Evolutionary conservation across 345 rosid genomes (phyloP).

Genomic region (Cardamine resedifolia): DNA sequence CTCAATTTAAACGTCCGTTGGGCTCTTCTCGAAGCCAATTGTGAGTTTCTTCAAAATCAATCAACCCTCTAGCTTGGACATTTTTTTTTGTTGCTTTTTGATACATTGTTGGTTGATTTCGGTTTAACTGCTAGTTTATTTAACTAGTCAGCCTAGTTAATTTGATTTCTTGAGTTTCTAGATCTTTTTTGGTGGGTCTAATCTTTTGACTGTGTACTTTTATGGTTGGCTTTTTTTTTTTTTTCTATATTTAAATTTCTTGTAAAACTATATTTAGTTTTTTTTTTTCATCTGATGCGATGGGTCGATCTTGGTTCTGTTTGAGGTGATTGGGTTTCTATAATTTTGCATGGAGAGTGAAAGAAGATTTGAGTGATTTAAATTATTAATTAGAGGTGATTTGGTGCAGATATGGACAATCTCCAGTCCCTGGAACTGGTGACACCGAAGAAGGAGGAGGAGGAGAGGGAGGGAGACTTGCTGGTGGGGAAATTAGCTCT

Average conservation of each 20-base stretch:
- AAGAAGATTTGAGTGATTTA: not conserved
- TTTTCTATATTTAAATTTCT: too few relatives aligned
- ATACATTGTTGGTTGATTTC: not conserved
- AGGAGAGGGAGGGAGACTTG: slow-evolving; percentile 33
- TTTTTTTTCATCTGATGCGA: not conserved
- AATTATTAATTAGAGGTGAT: slow-evolving; percentile 14
- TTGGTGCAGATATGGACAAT: slow-evolving; percentile 41
- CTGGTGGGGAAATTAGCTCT: slow-evolving; percentile 34
- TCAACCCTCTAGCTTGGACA: not conserved
- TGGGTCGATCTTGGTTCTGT: not conserved
- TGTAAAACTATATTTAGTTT: not conserved
- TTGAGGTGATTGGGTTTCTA: not conserved
- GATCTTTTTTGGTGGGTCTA: not conserved
- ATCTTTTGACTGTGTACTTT: not conserved
- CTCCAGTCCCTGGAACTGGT: slow-evolving; percentile 44
- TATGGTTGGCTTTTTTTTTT: not conserved
- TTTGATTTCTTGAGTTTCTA: not conserved
- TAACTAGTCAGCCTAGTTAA: not conserved
- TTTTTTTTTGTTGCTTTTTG: not conserved
- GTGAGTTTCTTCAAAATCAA: slow-evolving; percentile 46
- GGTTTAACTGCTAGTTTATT: not conserved
- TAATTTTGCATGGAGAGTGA: slow-evolving; percentile 22
- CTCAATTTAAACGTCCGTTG: slow-evolving; percentile 74
- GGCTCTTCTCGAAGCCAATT: slow-evolving; percentile 64
- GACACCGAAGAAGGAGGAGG: slow-evolving; percentile 31